phyloP scores from a whole-genome alignment of 106 monocot genomes.

The Dendrobium officinale region DNA sequence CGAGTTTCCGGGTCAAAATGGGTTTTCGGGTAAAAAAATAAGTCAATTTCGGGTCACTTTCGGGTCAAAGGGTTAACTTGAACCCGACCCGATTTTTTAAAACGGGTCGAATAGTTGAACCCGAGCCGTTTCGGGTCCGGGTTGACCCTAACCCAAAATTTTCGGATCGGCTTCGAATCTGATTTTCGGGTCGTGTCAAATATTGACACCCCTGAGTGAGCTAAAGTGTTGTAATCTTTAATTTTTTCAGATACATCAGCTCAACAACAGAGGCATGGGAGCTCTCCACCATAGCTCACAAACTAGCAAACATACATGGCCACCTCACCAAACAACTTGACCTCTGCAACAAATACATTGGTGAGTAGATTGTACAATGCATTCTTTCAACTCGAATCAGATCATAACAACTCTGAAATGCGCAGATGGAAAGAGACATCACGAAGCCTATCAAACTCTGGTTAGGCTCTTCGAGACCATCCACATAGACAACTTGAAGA shows the following conservation, averaged over 20 bases:
- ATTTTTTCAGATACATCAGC: slow-evolving; percentile 42
- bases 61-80: too few relatives aligned
- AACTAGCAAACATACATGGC: slow-evolving; percentile 49
- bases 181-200: too few relatives aligned
- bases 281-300: slow-evolving; percentile 77
- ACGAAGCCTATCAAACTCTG: slow-evolving; percentile 48
- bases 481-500: slow-evolving; percentile 82
- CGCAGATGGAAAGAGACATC: slow-evolving; percentile 57
- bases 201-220: too few relatives aligned
- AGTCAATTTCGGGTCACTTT: too few relatives aligned
- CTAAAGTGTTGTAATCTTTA: background rate
- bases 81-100: too few relatives aligned
- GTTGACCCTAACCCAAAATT: too few relatives aligned
- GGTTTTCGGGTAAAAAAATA: too few relatives aligned
- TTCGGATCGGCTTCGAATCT: too few relatives aligned
- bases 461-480: slow-evolving; percentile 48
- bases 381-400: background rate
- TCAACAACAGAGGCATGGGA: slow-evolving; percentile 74
- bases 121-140: too few relatives aligned
- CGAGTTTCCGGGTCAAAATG: too few relatives aligned
- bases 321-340: slow-evolving; percentile 56
- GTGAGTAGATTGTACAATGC: slow-evolving; percentile 12
- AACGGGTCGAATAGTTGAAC: too few relatives aligned
- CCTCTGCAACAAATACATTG: slow-evolving; percentile 38
- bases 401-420: background rate